Conservation (phyloP, 2,329 filamentous ascomycete genomes). For the Colletotrichum simmondsii region DNA sequence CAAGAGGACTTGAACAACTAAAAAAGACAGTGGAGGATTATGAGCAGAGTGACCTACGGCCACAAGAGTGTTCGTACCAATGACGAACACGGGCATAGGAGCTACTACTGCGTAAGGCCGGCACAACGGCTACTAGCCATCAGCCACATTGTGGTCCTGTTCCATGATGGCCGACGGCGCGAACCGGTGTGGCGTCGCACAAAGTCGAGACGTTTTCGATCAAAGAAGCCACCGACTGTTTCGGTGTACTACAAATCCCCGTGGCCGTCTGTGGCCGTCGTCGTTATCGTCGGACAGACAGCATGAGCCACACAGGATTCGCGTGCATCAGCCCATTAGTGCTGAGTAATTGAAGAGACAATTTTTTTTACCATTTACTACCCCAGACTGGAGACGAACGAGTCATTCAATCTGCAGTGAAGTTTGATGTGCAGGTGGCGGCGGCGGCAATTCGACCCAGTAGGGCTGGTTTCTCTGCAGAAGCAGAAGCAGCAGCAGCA, state of each 20-base stretch:
- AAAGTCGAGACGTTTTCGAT: slow-evolving; percentile 12
- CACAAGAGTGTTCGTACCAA: neutral
- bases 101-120: slow-evolving; percentile 8
- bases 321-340: slow-evolving; percentile 19
- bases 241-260: slow-evolving; percentile 26
- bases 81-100: neutral
- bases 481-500: neutral
- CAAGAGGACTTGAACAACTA: neutral
- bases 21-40: neutral
- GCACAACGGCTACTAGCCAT: slow-evolving; percentile 15
- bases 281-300: slow-evolving; percentile 5
- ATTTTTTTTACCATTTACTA: neutral
- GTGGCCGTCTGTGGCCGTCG: slow-evolving; percentile 1
- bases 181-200: slow-evolving; percentile 16
- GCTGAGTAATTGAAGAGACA: slow-evolving; percentile 27
- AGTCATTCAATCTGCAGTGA: neutral
- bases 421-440: neutral
- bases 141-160: slow-evolving; percentile 5
- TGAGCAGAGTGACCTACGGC: neutral
- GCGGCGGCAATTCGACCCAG: neutral
- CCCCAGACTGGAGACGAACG: neutral
- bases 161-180: neutral
- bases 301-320: slow-evolving; percentile 22
- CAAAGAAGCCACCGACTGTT: slow-evolving; percentile 1
- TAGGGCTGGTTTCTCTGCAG: slow-evolving; percentile 7